Evolutionary conservation across 2,329 filamentous ascomycete genomes (phyloP), one percentile per base, ranked within the genome.

Genomic region (Clonostachys solani): DNA sequence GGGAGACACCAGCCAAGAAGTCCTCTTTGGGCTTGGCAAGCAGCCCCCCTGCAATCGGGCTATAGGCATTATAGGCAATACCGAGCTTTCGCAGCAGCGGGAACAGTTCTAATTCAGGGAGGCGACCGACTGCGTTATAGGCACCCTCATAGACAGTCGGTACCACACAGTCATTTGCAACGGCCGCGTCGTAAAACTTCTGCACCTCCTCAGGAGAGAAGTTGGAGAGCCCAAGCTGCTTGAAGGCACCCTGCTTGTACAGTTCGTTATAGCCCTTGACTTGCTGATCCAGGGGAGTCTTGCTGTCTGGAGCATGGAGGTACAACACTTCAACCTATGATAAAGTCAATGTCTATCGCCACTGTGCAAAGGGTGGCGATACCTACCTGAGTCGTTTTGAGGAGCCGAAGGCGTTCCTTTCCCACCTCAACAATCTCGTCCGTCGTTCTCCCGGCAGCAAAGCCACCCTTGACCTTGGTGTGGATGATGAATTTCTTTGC

Each of bases 221-320:
- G 54, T 78, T 77, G 42, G 68, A 73, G 5, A 78, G 51, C 1
- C 70, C 72, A 43, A 74, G 69, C 2, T 65, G 59, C 46, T 60
- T 57, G 56, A 71, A 73, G 43, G 58, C 55, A 23, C 68, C 67
- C 10, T 54, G 68, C 57, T 81, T 77, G 64, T 86, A 81, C 43
- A 87, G 59, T 54, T 82, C 72, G 57, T 88, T 74, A 48, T 82
- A 70, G 6, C 75, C 80, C 54, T 76, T 71, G 15, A 87, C 63
- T 1, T 83, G 84, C 57, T 86, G 79, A 12, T 73, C 74, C 51
- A 87, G 82, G 0, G 78, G 75, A 3, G 59, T 48, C 2, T 18
- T 50, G 75, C 78, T 45, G 36, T 38, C 36, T 8, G 36, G 36
- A 12, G 15, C 36, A 18, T 38, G 36, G 36, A 38, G 17, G 36